phyloP scores from a whole-genome alignment of 768 basidiomycete species.

The Tylopilus sp. region DNA sequence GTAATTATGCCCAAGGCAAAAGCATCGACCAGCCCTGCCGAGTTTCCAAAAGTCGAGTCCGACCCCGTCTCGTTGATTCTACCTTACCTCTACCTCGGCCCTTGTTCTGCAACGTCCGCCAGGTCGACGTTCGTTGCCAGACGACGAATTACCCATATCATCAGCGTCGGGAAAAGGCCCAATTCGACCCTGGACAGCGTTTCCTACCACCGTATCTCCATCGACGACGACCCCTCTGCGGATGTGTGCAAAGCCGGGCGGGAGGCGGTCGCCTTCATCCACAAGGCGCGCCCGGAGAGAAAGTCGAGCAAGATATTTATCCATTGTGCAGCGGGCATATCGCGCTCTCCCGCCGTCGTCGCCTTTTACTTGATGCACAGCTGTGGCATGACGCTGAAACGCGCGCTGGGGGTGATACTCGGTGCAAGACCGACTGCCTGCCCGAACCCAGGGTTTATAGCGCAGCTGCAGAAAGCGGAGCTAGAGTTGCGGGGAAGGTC shows the following conservation, averaged over 20 bases:
- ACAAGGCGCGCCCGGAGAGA: not conserved
- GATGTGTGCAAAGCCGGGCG: not conserved
- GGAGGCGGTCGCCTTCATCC: conserved; percentile 1
- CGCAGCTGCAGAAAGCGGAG: conserved; percentile 1
- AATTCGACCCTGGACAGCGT: not conserved
- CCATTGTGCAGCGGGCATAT: conserved; percentile 11
- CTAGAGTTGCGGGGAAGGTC: not conserved
- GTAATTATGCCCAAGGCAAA: conserved; percentile 4
- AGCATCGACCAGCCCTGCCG: not conserved
- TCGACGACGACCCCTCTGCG: conserved; percentile 8
- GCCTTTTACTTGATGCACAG: conserved; percentile 3
- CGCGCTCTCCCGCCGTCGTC: conserved; percentile 6
- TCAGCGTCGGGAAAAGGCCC: conserved; percentile 11
- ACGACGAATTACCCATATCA: conserved; percentile 10
- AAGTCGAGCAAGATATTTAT: conserved; percentile 3
- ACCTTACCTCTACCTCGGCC: conserved; percentile 9
- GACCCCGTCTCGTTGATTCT: conserved; percentile 6
- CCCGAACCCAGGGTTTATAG: conserved; percentile 6
- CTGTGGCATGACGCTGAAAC: conserved; percentile 3
- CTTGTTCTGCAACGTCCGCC: conserved; percentile 6
- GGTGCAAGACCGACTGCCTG: conserved; percentile 2
- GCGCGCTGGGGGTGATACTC: not conserved
- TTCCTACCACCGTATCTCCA: conserved; percentile 6
- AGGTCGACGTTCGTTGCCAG: conserved; percentile 1
- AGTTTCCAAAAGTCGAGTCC: not conserved